These are phyloP conservation scores for Peronospora destructor DNA, from an alignment of 352 stramenopile genomes.

Conservation along the genomic window DNA sequence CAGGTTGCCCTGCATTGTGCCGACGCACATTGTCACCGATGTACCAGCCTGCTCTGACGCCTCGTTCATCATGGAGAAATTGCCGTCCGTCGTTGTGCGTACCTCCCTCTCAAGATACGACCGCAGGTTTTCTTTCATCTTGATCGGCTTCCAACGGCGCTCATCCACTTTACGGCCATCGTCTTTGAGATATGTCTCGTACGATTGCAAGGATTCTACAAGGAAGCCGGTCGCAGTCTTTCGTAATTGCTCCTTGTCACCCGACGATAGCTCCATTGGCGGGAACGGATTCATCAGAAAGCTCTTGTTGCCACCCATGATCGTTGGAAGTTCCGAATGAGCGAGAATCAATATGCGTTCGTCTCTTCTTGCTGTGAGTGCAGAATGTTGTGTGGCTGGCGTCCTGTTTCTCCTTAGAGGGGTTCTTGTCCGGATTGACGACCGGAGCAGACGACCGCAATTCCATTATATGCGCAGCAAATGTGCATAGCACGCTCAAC, in stretches of 20 bases:
- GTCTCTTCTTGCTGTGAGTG: constrained; percentile 6
- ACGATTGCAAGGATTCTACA: constrained; percentile 19
- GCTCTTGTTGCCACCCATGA: constrained; percentile 25
- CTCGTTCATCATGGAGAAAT: constrained; percentile 25
- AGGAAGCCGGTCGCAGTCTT: constrained; percentile 27
- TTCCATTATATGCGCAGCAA: constrained; percentile 15
- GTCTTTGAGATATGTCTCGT: constrained; percentile 24
- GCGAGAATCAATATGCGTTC: neutral
- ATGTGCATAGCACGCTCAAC: constrained; percentile 21
- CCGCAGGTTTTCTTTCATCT: constrained; percentile 26
- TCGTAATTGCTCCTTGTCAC: constrained; percentile 27
- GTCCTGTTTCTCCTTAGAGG: constrained; percentile 7
- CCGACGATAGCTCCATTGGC: constrained; percentile 27
- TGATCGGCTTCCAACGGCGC: constrained; percentile 39
- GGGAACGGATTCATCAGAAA: constrained; percentile 36
- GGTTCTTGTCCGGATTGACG: constrained; percentile 13
- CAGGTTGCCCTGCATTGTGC: constrained; percentile 30
- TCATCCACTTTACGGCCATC: constrained; percentile 26
- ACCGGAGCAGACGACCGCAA: constrained; percentile 22
- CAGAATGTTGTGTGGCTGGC: constrained; percentile 25
- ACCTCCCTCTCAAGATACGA: constrained; percentile 31
- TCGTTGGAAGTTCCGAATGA: constrained; percentile 1
- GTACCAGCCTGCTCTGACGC: constrained; percentile 26
- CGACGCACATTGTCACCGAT: constrained; percentile 24
- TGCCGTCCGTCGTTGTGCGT: constrained; percentile 25